Evolutionary conservation across 2,329 filamentous ascomycete species (phyloP), one percentile per base, ranked within the genome.

Genomic region (Fusarium protoensiforme): DNA sequence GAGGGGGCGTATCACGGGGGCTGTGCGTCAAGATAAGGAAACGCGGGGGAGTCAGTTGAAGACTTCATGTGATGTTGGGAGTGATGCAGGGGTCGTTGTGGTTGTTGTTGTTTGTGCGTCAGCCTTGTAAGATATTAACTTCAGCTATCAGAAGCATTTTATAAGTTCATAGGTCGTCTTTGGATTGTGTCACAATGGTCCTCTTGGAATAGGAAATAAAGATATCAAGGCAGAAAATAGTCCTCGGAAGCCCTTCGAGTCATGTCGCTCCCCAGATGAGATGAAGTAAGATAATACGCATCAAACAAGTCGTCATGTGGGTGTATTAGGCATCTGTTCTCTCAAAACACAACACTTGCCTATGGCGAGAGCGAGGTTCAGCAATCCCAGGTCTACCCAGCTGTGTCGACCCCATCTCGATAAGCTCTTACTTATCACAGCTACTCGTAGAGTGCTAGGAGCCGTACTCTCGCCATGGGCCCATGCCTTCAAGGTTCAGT

Each of bases 1-100:
- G 0, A 48, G 71, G 43, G 51, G 57, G 8, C 36, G 29, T 35
- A 24, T 61, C 43, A 65, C 67, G 63, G 71, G 69, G 35, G 43
- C 22, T 35, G 22, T 24, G 27, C 22, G 36, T 31, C 14, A 41
- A 41, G 54, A 36, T 56, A 56, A 29, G 38, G 56, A 58, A 39
- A 29, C 18, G 39, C 24, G 22, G 31, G 35, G 27, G 18, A 20
- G 24, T 35, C 57, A 46, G 39, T 31, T 22, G 22, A 36, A 46
- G 39, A 27, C 22, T 58, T 36, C 51, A 56, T 35, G n/a, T 56
- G 33, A 36, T 53, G 48, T 53, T 14, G 48, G n/a, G 27, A 53
- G 48, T 20, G 27, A 9, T 53, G 7, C 48, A 20, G 27, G 27
- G 46, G 24, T 16, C 14, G 33, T 20, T 13, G 46, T 31, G 46